These are phyloP conservation scores for Metschnikowia matae DNA, from an alignment of 805 yeast species.

Conservation along the genomic window DNA sequence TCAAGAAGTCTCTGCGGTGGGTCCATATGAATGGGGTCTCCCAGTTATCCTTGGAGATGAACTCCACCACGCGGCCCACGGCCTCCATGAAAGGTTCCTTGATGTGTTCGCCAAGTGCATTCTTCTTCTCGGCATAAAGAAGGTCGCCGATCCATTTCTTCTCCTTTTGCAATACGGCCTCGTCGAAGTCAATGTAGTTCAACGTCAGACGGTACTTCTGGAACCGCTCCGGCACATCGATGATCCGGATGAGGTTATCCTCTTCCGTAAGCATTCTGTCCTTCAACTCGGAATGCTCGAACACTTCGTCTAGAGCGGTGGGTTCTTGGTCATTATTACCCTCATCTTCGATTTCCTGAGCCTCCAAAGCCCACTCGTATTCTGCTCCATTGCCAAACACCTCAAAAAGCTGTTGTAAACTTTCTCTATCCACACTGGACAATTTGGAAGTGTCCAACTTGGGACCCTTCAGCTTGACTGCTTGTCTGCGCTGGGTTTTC, in stretches of 20 bases:
- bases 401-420: conserved; percentile 87
- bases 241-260: conserved; percentile 78
- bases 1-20: conserved; percentile 85
- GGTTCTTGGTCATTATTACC: conserved; percentile 52
- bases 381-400: conserved; percentile 97
- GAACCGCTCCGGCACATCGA: conserved; percentile 89
- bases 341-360: conserved; percentile 64
- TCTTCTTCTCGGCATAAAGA: conserved; percentile 53
- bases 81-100: conserved; percentile 60
- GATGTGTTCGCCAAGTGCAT: conserved; percentile 35
- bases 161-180: conserved; percentile 66
- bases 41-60: conserved; percentile 67
- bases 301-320: conserved; percentile 76
- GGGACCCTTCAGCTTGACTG: conserved; percentile 33
- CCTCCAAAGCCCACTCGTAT: conserved; percentile 96
- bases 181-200: conserved; percentile 62
- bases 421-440: conserved; percentile 76
- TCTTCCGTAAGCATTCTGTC: conserved; percentile 88
- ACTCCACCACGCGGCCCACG: conserved; percentile 66
- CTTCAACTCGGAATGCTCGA: conserved; percentile 89
- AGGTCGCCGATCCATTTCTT: conserved; percentile 76
- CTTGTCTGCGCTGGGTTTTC: conserved; percentile 30
- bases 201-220: conserved; percentile 72
- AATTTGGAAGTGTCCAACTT: conserved; percentile 55
- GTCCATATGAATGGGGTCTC: conserved; percentile 97